Base-by-base conservation (phyloP, 805 yeast species). In the Ogataea philodendri region DNA sequence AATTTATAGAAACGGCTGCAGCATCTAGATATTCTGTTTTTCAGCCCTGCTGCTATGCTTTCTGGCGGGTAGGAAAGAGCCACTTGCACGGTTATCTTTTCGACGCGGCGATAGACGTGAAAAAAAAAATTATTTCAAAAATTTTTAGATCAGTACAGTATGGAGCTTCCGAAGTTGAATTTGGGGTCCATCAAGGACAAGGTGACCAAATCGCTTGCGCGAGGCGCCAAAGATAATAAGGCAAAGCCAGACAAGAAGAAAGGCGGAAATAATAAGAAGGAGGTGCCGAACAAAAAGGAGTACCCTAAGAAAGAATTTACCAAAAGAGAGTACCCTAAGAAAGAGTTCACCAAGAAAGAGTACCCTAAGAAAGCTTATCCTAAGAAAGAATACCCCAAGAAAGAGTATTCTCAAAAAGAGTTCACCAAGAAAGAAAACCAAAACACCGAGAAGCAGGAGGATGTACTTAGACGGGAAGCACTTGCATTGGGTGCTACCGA, bases 401-500 rank as follows among this genome's bases (percentile, higher is more conserved):
- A n/a, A n/a, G n/a, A n/a, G n/a, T n/a, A n/a, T n/a, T n/a, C n/a
- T n/a, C n/a, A n/a, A 19, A 7, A 34, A 25, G 13, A 32, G 4
- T 7, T 18, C 14, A 19, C 26, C 10, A 23, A 27, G 17, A 27
- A 10, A 7, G n/a, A 3, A 19, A 22, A 22, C n/a, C 15, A 11
- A 9, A 27, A 8, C 9, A 9, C 28, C 22, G 22, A 22, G 22
- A 19, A 22, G 11, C n/a, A n/a, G 20, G 16, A 22, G 10, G 72
- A 64, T 3, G 40, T 65, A 2, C 57, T 85, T 31, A 78, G 83
- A 48, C 75, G 78, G 42, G 94, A 83, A 63, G 94, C 95, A 3
- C 57, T 80, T 9, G 80, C 79, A 15, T 63, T 89, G 18, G 96
- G 97, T 21, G 97, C 96, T 14, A 72, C 86, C 10, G 93, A 84